Conservation (phyloP, 768 basidiomycete genomes). For the Suillus cothurnatus region DNA sequence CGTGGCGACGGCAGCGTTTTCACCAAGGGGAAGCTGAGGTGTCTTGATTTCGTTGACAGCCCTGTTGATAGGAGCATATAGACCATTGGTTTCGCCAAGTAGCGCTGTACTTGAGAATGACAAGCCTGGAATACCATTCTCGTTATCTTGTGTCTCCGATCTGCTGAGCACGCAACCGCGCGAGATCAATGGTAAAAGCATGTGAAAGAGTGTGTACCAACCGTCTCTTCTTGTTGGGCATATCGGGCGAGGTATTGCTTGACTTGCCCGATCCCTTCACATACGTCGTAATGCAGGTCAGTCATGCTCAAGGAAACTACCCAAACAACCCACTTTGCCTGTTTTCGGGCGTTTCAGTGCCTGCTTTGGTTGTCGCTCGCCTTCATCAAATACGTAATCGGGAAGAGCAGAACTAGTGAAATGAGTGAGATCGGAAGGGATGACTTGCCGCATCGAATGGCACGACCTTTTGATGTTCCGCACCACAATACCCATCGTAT, state of each 20-base stretch:
- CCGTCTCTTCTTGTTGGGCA: slow-evolving; percentile 84
- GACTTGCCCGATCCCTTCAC: slow-evolving; percentile 64
- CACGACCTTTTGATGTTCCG: slow-evolving; percentile 88
- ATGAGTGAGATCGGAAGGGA: slow-evolving; percentile 23
- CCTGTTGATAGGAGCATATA: slow-evolving; percentile 44
- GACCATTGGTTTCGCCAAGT: slow-evolving; percentile 37
- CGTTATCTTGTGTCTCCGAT: slow-evolving; percentile 46
- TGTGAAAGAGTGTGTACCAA: slow-evolving; percentile 44
- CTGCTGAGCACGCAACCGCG: slow-evolving; percentile 39
- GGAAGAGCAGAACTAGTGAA: slow-evolving; percentile 67
- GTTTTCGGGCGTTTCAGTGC: slow-evolving; percentile 76
- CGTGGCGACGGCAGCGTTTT: slow-evolving; percentile 58
- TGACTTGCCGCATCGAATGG: slow-evolving; percentile 16
- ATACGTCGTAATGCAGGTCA: slow-evolving; percentile 29
- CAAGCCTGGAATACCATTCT: slow-evolving; percentile 40
- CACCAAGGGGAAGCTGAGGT: slow-evolving; percentile 61
- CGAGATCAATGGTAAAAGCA: slow-evolving; percentile 28
- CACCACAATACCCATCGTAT: slow-evolving; percentile 92
- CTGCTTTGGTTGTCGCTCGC: slow-evolving; percentile 73
- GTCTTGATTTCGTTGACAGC: slow-evolving; percentile 51
- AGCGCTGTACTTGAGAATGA: slow-evolving; percentile 34
- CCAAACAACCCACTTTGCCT: slow-evolving; percentile 46
- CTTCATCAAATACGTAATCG: slow-evolving; percentile 80
- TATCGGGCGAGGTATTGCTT: slow-evolving; percentile 61
- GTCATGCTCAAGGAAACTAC: slow-evolving; percentile 19